Conservation (phyloP, 2,329 filamentous ascomycete genomes). For the Trichophaea hybrida region DNA sequence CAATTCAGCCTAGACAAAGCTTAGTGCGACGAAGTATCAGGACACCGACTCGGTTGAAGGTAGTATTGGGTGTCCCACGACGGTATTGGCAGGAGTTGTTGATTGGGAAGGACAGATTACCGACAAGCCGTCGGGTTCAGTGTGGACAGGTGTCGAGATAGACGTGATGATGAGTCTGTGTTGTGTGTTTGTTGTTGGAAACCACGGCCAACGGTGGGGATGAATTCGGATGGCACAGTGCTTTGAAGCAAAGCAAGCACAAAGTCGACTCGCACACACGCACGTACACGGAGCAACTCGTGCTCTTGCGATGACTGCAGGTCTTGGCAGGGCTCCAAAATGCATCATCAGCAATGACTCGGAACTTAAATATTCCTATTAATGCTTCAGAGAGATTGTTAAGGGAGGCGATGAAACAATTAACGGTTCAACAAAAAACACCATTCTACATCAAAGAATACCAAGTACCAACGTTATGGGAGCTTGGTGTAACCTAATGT, state of each 20-base stretch:
- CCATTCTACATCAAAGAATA: too few relatives aligned
- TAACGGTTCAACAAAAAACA: too few relatives aligned
- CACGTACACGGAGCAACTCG: neutral
- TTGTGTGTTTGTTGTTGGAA: neutral
- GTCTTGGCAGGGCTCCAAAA: neutral
- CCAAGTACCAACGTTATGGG: too few relatives aligned
- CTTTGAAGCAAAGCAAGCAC: neutral
- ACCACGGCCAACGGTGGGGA: neutral
- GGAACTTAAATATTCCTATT: too few relatives aligned
- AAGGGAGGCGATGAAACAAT: too few relatives aligned
- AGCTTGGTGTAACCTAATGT: too few relatives aligned
- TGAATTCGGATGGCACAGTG: neutral
- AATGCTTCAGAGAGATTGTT: too few relatives aligned
- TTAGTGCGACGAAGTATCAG: neutral
- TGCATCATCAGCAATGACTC: neutral
- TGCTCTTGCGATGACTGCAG: neutral
- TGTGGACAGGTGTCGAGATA: neutral
- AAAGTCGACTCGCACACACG: neutral
- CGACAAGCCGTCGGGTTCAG: neutral
- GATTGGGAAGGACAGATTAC: neutral
- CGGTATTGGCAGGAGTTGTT: neutral
- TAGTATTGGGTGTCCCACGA: neutral
- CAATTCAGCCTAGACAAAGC: neutral
- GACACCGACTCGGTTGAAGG: neutral
- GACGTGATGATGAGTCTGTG: too few relatives aligned